Base-by-base conservation (phyloP, 2,329 filamentous ascomycete genomes). In the Fusarium sulawesiense region DNA sequence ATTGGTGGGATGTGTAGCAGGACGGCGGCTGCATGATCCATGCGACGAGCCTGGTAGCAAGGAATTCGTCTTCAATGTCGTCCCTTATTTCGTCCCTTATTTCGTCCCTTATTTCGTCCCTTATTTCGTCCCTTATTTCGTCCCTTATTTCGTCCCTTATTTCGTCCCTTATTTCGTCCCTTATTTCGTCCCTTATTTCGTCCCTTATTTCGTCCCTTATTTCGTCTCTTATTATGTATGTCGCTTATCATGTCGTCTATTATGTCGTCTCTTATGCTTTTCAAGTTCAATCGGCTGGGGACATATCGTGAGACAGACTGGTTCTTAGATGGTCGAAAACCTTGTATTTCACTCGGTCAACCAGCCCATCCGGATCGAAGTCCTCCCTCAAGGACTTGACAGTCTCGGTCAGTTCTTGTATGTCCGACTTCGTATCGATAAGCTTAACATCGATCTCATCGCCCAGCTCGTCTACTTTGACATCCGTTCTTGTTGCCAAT, bases 241-340 rank as follows among this genome's bases (percentile, higher is more conserved):
- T 16, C 30, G 30, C 30, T 16, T 32, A n/a, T n/a, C n/a, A n/a
- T n/a, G n/a, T n/a, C n/a, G n/a, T n/a, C n/a, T n/a, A n/a, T n/a
- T n/a, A n/a, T n/a, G n/a, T 34, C 16, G 34, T n/a, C 34, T n/a
- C 34, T 37, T 37, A 37, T n/a, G 34, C 5, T 37, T 11, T n/a
- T n/a, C 1, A 7, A 1, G 5, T 6, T 59, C 10, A 57, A 21
- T 25, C 23, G 9, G 42, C 51, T 2, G 51, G 51, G 7, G 51
- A 54, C 30, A 46, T 57, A 8, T 60, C 51, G 12, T 34, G 34
- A 30, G 29, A 40, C 18, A 60, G 4, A 57, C 56, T 60, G 13
- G 40, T 25, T 30, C 40, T 61, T 8, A 61, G 49, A 4, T 61
- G 37, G 11, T 61, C 59, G 8, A 61, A 18, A 27, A 61, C 59